Conservation (phyloP, 1,284 basidiomycete species). For the Mrakiaceae sp. region DNA sequence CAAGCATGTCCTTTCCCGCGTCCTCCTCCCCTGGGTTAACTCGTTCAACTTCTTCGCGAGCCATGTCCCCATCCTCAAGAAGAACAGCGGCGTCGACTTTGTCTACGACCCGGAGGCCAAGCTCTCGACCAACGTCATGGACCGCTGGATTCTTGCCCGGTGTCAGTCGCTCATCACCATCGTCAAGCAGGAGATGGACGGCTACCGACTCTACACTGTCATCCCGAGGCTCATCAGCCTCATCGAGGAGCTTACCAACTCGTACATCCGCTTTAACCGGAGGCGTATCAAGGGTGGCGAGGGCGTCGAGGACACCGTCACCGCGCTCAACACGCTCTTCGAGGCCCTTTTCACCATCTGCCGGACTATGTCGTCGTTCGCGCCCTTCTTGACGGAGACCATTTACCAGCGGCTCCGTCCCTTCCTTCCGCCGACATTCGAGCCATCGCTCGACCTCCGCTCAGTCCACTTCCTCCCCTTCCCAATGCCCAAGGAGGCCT, state of each 20-base stretch:
- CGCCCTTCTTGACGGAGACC: slow-evolving; percentile 95
- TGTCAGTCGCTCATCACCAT: slow-evolving; percentile 93
- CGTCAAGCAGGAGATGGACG: slow-evolving; percentile 85
- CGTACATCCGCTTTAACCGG: slow-evolving; percentile 99
- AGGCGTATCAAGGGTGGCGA: slow-evolving; percentile 91
- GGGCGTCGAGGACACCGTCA: slow-evolving; percentile 73
- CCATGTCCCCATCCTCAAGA: slow-evolving; percentile 82
- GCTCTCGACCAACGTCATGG: slow-evolving; percentile 91
- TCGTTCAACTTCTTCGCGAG: slow-evolving; percentile 98
- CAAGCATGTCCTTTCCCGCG: slow-evolving; percentile 86
- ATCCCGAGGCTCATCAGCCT: slow-evolving; percentile 87
- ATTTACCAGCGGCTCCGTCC: slow-evolving; percentile 82
- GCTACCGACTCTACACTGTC: slow-evolving; percentile 93
- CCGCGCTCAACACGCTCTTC: slow-evolving; percentile 90
- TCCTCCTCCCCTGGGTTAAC: slow-evolving; percentile 97
- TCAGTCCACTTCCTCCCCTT: slow-evolving; percentile 94
- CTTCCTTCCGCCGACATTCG: slow-evolving; percentile 62
- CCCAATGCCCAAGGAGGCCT: slow-evolving; percentile 86
- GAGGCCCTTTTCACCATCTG: slow-evolving; percentile 91
- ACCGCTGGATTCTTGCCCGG: slow-evolving; percentile 92
- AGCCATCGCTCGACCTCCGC: slow-evolving; percentile 50
- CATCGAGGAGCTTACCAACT: slow-evolving; percentile 95
- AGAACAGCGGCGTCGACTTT: slow-evolving; percentile 68
- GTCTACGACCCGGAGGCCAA: slow-evolving; percentile 75
- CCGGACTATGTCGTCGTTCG: slow-evolving; percentile 94